Percentiles rank a stretch among this genome's conserved stretches.
Evolutionary conservation across 208 protist genomes (phyloP).

Genomic region (Wallacemonas collosoma): DNA sequence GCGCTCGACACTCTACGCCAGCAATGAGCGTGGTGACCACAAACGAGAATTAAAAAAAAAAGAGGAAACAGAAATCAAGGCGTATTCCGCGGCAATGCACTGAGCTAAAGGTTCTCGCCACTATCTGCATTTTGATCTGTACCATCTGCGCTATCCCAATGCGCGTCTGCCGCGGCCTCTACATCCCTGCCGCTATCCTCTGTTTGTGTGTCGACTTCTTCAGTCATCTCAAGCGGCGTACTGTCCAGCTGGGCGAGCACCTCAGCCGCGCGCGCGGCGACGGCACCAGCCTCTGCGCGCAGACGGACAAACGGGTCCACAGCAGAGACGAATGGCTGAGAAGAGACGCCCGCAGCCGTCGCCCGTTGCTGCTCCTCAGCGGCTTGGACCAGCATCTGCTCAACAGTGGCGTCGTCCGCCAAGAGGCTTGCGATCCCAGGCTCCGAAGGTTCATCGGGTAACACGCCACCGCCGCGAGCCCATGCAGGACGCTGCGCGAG

Average conservation of each 20-base stretch:
- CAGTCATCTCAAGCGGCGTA: slow-evolving; percentile 19
- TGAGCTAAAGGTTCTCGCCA: too few species aligned
- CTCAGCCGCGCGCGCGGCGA: slow-evolving; percentile 16
- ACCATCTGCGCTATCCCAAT: too few species aligned
- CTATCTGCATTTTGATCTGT: too few species aligned
- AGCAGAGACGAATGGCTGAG: not conserved
- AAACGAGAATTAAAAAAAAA: too few species aligned
- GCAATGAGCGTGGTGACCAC: too few species aligned
- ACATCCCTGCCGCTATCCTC: slow-evolving; percentile 6
- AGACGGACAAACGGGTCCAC: slow-evolving; percentile 20
- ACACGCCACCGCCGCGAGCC: slow-evolving; percentile 4
- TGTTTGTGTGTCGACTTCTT: not conserved
- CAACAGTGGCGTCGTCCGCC: slow-evolving; percentile 34
- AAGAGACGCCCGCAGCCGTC: not conserved
- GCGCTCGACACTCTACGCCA: too few species aligned
- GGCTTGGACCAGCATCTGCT: slow-evolving; percentile 44
- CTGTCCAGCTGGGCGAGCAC: slow-evolving; percentile 24
- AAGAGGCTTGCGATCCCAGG: slow-evolving; percentile 21
- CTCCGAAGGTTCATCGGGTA: not conserved
- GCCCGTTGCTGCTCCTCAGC: slow-evolving; percentile 42
- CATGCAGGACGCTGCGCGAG: slow-evolving; percentile 26
- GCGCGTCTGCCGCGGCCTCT: not conserved
- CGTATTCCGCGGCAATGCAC: too few species aligned
- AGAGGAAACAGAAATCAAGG: too few species aligned
- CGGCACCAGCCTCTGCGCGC: slow-evolving; percentile 6